phyloP scores from a whole-genome alignment of 352 stramenopile genomes.

The Phytophthora foliorum region DNA sequence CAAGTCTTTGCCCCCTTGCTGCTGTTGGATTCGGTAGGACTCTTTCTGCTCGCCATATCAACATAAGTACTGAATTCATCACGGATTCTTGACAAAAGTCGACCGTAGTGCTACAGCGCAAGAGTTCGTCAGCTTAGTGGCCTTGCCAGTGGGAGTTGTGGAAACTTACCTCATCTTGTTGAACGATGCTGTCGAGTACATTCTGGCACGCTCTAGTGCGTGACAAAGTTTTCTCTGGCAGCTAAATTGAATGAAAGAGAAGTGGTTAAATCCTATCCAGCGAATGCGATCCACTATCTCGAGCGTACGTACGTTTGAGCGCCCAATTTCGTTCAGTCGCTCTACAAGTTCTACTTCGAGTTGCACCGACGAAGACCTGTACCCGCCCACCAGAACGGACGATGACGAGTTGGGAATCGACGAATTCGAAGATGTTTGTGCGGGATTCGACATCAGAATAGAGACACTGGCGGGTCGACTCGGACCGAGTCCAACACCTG shows the following conservation, averaged over 20 bases:
- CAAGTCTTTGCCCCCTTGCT: slow-evolving; percentile 15
- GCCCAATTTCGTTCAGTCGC: slow-evolving; percentile 72
- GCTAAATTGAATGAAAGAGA: slow-evolving; percentile 27
- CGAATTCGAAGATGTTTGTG: slow-evolving; percentile 5
- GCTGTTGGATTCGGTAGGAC: slow-evolving; percentile 18
- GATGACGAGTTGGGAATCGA: slow-evolving; percentile 1
- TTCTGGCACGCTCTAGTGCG: slow-evolving; percentile 62
- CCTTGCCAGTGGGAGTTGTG: background rate
- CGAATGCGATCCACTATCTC: background rate
- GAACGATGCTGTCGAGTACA: slow-evolving; percentile 60
- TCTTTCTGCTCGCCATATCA: slow-evolving; percentile 37
- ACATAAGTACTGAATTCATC: slow-evolving; percentile 72
- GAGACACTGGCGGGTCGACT: slow-evolving; percentile 23
- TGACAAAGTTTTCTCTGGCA: slow-evolving; percentile 64
- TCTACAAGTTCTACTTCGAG: slow-evolving; percentile 76
- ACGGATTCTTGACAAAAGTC: slow-evolving; percentile 62
- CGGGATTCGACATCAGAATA: slow-evolving; percentile 22
- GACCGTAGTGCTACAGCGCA: slow-evolving; percentile 54
- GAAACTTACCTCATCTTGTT: slow-evolving; percentile 66
- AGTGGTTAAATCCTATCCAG: background rate
- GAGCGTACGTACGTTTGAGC: slow-evolving; percentile 53
- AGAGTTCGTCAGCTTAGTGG: background rate
- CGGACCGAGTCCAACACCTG: slow-evolving; percentile 32
- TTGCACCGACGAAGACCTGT: slow-evolving; percentile 58
- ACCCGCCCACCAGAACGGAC: slow-evolving; percentile 43